phyloP scores from a whole-genome alignment of 768 basidiomycete species.

The Kwoniella mangroviensis region DNA sequence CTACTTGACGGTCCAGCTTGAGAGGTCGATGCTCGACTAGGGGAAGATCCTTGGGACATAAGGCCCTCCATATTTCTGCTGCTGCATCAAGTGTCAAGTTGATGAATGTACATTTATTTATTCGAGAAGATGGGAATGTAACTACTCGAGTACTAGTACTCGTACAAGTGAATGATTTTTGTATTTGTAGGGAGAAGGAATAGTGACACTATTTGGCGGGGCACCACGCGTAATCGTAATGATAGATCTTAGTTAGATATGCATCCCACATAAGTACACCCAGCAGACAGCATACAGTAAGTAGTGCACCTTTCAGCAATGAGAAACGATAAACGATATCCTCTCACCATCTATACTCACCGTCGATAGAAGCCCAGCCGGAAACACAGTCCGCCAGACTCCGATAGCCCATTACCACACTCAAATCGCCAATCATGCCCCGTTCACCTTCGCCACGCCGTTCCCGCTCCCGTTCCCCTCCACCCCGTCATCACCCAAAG shows the following conservation, averaged over 20 bases:
- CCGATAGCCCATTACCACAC: not conserved
- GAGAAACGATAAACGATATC: too few relatives aligned
- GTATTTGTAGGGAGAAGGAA: not conserved
- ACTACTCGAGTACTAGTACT: not conserved
- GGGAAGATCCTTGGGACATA: conserved; percentile 2
- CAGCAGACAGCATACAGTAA: too few relatives aligned
- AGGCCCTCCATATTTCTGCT: not conserved
- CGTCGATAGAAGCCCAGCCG: not conserved
- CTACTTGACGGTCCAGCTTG: conserved; percentile 6
- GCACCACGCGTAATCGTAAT: not conserved
- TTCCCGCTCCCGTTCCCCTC: conserved; percentile 39
- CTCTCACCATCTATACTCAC: not conserved
- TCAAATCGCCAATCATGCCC: conserved; percentile 29
- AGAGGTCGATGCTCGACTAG: not conserved
- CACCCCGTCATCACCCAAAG: conserved; percentile 23
- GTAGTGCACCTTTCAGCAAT: too few relatives aligned
- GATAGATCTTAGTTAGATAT: too few relatives aligned
- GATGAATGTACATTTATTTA: too few relatives aligned
- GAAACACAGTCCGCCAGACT: not conserved
- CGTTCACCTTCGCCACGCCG: conserved; percentile 43
- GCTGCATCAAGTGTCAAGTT: too few relatives aligned
- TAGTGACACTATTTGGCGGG: conserved; percentile 8
- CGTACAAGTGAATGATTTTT: not conserved
- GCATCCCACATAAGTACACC: too few relatives aligned
- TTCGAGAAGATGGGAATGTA: too few relatives aligned